A percentile compares a stretch with the other conserved stretches of the same genome.
These are phyloP conservation scores for Lentinula edodes DNA, from an alignment of 768 basidiomycete species.

Conservation along the genomic window DNA sequence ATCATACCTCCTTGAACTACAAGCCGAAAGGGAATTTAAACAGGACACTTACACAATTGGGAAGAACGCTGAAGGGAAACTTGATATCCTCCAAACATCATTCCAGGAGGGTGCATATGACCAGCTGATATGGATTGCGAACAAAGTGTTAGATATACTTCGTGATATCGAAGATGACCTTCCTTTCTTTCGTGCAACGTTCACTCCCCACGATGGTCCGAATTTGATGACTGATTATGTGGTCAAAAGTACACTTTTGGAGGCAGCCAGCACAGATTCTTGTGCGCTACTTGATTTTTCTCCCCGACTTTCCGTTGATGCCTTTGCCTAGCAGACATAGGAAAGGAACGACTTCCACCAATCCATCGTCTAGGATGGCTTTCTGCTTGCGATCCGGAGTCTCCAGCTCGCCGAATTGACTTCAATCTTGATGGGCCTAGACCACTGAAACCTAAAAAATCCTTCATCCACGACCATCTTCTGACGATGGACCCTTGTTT, in stretches of 20 bases:
- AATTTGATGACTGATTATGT: conserved; percentile 27
- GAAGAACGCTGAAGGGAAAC: conserved; percentile 17
- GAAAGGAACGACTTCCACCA: neutral
- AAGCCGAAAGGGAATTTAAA: conserved; percentile 21
- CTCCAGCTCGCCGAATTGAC: conserved; percentile 23
- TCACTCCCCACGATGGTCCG: conserved; percentile 35
- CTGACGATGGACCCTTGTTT: conserved; percentile 42
- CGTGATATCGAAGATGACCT: conserved; percentile 30
- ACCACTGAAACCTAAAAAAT: conserved; percentile 18
- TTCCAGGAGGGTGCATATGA: conserved; percentile 11
- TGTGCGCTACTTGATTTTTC: conserved; percentile 18
- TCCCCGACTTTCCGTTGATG: neutral
- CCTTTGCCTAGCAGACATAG: neutral
- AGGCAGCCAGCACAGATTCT: conserved; percentile 24
- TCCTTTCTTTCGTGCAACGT: conserved; percentile 34
- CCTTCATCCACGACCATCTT: conserved; percentile 42
- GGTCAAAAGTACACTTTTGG: conserved; percentile 22
- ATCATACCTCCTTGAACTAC: conserved; percentile 20
- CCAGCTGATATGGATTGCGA: neutral
- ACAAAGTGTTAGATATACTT: conserved; percentile 23
- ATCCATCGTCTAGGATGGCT: conserved; percentile 26
- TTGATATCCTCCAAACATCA: conserved; percentile 10
- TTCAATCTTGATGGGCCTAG: conserved; percentile 21
- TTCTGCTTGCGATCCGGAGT: conserved; percentile 31
- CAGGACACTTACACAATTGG: conserved; percentile 30